phyloP scores from a whole-genome alignment of 352 stramenopile species.

The Albugo candida region DNA sequence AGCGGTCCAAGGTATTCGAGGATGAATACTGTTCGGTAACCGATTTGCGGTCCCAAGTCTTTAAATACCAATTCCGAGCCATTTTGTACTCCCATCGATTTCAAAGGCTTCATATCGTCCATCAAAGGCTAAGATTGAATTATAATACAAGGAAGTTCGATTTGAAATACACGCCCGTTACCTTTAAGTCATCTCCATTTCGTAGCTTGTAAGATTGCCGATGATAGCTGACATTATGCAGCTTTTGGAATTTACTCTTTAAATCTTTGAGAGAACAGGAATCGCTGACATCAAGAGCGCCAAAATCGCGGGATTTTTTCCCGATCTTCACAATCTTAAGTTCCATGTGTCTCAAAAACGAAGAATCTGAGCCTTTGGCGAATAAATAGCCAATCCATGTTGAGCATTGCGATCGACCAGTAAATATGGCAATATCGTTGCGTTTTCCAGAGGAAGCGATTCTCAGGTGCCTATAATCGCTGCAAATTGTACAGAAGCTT shows the following conservation, averaged over 20 bases:
- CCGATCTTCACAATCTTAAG: slow-evolving; percentile 38
- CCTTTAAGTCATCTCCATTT: slow-evolving; percentile 12
- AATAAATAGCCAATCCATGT: no score
- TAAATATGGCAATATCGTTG: no score
- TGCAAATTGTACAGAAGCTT: no score
- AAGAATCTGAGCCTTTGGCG: no score
- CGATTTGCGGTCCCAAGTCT: slow-evolving; percentile 73
- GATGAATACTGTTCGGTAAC: slow-evolving; percentile 77
- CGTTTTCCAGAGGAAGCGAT: no score
- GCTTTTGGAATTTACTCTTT: slow-evolving; percentile 35
- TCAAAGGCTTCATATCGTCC: slow-evolving; percentile 36
- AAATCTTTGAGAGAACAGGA: slow-evolving; percentile 23
- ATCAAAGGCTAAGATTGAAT: slow-evolving; percentile 16
- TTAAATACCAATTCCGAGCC: slow-evolving; percentile 39
- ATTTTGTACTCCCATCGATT: slow-evolving; percentile 31
- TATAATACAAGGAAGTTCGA: not conserved
- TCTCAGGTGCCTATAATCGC: no score
- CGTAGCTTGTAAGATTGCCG: slow-evolving; percentile 46
- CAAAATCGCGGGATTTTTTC: slow-evolving; percentile 39
- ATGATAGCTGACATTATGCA: slow-evolving; percentile 24
- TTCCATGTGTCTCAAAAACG: slow-evolving; percentile 18
- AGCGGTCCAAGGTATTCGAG: slow-evolving; percentile 73
- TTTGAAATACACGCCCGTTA: slow-evolving; percentile 6
- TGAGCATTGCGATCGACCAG: no score
- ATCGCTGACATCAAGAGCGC: slow-evolving; percentile 17